These are phyloP conservation scores for Lentinus tigrinus DNA, from an alignment of 768 basidiomycete genomes.

Conservation along the genomic window DNA sequence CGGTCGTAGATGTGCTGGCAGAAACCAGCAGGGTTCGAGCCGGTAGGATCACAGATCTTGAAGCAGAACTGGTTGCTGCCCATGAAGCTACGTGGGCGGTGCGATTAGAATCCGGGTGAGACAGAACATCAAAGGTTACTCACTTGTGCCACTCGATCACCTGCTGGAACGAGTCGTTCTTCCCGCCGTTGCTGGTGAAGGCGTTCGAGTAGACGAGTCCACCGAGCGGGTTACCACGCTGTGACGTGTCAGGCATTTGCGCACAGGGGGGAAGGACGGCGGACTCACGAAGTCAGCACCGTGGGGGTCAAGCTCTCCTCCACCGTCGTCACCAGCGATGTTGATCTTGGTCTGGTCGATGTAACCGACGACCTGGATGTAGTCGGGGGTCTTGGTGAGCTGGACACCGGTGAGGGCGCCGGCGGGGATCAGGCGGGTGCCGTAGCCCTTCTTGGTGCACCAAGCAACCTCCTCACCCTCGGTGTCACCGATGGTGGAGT, in stretches of 20 bases:
- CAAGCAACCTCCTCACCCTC: constrained; percentile 75
- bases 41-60: constrained; percentile 66
- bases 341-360: constrained; percentile 62
- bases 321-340: constrained; percentile 51
- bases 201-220: constrained; percentile 64
- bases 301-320: constrained; percentile 79
- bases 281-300: constrained; percentile 61
- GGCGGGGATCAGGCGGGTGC: constrained; percentile 70
- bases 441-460: constrained; percentile 71
- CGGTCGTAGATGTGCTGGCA: constrained; percentile 78
- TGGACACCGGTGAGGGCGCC: constrained; percentile 67
- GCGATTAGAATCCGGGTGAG: neutral
- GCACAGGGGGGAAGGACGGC: neutral
- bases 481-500: constrained; percentile 57
- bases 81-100: constrained; percentile 55
- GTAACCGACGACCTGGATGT: constrained; percentile 61
- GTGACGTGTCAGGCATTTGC: neutral
- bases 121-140: constrained; percentile 16
- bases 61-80: constrained; percentile 65
- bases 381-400: constrained; percentile 56
- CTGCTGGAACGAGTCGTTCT: constrained; percentile 49
- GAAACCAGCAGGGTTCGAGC: constrained; percentile 45
- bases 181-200: constrained; percentile 41
- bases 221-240: constrained; percentile 83
- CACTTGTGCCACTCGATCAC: constrained; percentile 70